Evolutionary conservation across 2,329 filamentous ascomycete species (phyloP), one percentile per base, ranked within the genome.

Genomic region (Apiospora saccharicola): DNA sequence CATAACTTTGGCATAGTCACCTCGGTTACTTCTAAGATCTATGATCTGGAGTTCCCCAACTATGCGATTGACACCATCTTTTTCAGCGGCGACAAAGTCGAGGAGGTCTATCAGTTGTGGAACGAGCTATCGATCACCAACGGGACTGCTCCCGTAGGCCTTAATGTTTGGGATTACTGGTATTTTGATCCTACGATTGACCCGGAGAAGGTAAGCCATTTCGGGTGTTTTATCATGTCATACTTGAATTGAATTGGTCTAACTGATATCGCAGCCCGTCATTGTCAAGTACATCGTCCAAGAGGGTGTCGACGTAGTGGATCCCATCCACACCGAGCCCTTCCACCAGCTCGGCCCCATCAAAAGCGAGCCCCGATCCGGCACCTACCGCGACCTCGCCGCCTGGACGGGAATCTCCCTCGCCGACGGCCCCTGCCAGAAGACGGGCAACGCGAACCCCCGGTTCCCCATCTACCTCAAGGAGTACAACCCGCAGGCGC

Each of bases 1-100:
- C 86, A 89, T 72, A 90, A 90, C 78, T 90, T 90, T 72, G 89
- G 88, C 53, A 84, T 90, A 70, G 85, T 90, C 22, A 88, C 86
- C 1, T 83, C 83, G 4, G 77, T 84, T 24, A 83, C 80, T 1
- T 81, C 81, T 24, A 85, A 86, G 76, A 83, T 89, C 69, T 87
- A 86, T 74, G 82, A 86, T 70, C 79, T 78, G 46, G 77, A 78
- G 69, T 70, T 80, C 75, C 73, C 72, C 37, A 77, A 79, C 69
- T 85, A 81, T 78, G 82, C 83, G 7, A 81, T 83, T 68, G 79
- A 83, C 69, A 84, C 81, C 1, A 73, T 86, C 70, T 80, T 80
- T 34, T 86, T 85, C 75, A 80, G 77, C n/a, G 83, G 83, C 41
- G 82, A 85, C 67, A 82, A 86, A 72, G 81, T 88, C 37, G 83